These are phyloP conservation scores for Meyerozyma sp. DNA, from an alignment of 1,139 yeast species.

Conservation along the genomic window DNA sequence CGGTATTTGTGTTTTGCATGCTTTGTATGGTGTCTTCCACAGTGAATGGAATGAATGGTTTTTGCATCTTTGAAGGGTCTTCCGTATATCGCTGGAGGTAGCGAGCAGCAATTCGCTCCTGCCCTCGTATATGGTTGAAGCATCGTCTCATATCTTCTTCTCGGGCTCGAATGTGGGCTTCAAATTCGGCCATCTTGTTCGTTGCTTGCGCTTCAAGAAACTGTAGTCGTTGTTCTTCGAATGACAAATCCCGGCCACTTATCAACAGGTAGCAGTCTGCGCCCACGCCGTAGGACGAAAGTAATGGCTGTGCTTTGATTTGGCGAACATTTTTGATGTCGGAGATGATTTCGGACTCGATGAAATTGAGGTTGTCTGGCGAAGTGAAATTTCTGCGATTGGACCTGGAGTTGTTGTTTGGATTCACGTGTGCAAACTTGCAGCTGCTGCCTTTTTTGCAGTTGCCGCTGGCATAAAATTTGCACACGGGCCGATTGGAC, in stretches of 20 bases:
- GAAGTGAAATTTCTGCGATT: constrained; percentile 2
- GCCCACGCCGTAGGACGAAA: constrained; percentile 24
- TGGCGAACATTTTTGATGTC: constrained; percentile 11
- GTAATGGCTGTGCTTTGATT: constrained; percentile 14
- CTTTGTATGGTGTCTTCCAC: constrained; percentile 20
- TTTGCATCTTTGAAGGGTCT: constrained; percentile 19
- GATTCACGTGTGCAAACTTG: constrained; percentile 14
- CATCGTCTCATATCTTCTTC: constrained; percentile 44
- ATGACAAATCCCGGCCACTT: constrained; percentile 49
- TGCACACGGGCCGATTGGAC: constrained; percentile 10
- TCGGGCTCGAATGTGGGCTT: constrained; percentile 35
- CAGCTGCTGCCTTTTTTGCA: constrained; percentile 21
- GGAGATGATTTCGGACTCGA: constrained; percentile 9
- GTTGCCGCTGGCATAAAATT: constrained; percentile 16
- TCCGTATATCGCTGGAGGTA: constrained; percentile 48
- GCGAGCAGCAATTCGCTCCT: constrained; percentile 49
- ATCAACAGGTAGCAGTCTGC: constrained; percentile 32
- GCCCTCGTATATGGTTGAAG: constrained; percentile 28
- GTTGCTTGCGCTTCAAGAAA: constrained; percentile 37
- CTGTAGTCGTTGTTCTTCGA: constrained; percentile 50
- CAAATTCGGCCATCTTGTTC: constrained; percentile 33
- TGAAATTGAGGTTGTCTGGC: constrained; percentile 3
- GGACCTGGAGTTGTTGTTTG: constrained; percentile 1
- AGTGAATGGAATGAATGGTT: constrained; percentile 35
- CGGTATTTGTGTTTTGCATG: constrained; percentile 7